Conservation (phyloP, 495 filamentous ascomycete species). For the Neohortaea acidophila region DNA sequence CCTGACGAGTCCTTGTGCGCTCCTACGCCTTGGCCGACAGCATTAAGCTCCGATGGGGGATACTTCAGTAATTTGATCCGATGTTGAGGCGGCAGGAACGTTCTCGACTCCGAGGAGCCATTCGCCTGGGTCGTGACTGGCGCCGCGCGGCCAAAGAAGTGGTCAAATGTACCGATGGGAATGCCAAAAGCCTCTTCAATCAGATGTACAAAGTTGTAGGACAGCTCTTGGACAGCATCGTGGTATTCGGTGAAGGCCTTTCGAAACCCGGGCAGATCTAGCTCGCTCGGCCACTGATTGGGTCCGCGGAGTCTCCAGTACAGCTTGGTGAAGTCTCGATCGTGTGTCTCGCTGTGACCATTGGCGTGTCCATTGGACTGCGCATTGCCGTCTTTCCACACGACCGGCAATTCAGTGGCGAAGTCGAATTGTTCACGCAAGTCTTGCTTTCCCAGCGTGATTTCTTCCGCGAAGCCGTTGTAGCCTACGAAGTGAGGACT, state of each 20-base stretch:
- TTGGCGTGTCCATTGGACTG: slow-evolving; percentile 7
- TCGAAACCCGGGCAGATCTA: slow-evolving; percentile 13
- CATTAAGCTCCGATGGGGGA: slow-evolving; percentile 19
- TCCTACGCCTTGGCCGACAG: slow-evolving; percentile 33
- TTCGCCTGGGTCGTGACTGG: neutral
- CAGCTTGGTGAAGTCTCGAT: slow-evolving; percentile 18
- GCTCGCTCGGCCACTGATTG: slow-evolving; percentile 31
- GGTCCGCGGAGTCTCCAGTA: slow-evolving; percentile 39
- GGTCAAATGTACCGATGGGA: slow-evolving; percentile 32
- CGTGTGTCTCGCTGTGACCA: neutral
- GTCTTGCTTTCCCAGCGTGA: slow-evolving; percentile 34
- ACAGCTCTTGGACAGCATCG: slow-evolving; percentile 31
- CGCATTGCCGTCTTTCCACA: slow-evolving; percentile 15
- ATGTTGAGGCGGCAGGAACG: slow-evolving; percentile 31
- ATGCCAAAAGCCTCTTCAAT: slow-evolving; percentile 35
- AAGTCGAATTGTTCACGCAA: slow-evolving; percentile 42
- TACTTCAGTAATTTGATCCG: slow-evolving; percentile 41
- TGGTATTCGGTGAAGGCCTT: slow-evolving; percentile 30
- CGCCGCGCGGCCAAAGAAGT: slow-evolving; percentile 26
- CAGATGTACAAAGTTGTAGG: slow-evolving; percentile 34
- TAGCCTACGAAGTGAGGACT: slow-evolving; percentile 42
- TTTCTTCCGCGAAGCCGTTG: slow-evolving; percentile 36
- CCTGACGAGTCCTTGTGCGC: slow-evolving; percentile 43
- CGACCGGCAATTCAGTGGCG: slow-evolving; percentile 34
- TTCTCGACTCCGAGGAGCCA: slow-evolving; percentile 2